Evolutionary conservation across 345 rosid species (phyloP), one percentile per base, ranked within the genome.

Genomic region (Eucalyptus shirleyi): DNA sequence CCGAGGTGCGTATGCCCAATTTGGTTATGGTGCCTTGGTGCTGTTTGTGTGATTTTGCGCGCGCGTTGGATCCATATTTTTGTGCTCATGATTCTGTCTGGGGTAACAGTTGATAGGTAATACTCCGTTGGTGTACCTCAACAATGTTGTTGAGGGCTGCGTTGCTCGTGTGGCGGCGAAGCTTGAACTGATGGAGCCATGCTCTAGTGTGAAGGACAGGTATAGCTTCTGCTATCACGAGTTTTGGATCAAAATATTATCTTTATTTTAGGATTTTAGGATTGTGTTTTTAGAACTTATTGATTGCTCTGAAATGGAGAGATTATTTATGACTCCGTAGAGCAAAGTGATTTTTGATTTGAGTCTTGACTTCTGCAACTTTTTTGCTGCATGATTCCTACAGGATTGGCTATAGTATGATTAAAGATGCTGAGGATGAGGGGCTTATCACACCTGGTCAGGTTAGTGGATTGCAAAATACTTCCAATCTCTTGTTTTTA

Each of bases 341-440:
- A 77, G 85, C 47, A 40, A 77, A 77, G 85, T 77, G 85, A 42
- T 40, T 12, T 77, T 77, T 72, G 4, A 34, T 34, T 50, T 62
- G 44, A 53, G 40, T 45, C 44, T 86, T 86, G 65, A 56, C 44
- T 47, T 86, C 87, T 86, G 88, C 59, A 53, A 34, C 17, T 34
- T 37, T 50, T 32, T 59, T 12, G 44, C 44, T n/a, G 47, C 13
- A 7, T 42, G 30, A 28, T 30, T 6, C 90, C 40, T 91, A 92
- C 93, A 97, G 98, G 95, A 97, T 97, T 94, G 99, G 96, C 77
- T 96, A 95, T 72, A 96, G 98, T 87, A 96, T 97, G 99, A 96
- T 96, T 89, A 56, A 95, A 40, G 99, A 97, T 94, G 99, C 99
- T 7, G 97, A 96, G 92, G 92, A 90, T 7, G 93, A 95, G 89